Percentiles rank a stretch among this genome's conserved stretches.
phyloP scores from a whole-genome alignment of 2,329 filamentous ascomycete genomes.

The Xylariales sp. region DNA sequence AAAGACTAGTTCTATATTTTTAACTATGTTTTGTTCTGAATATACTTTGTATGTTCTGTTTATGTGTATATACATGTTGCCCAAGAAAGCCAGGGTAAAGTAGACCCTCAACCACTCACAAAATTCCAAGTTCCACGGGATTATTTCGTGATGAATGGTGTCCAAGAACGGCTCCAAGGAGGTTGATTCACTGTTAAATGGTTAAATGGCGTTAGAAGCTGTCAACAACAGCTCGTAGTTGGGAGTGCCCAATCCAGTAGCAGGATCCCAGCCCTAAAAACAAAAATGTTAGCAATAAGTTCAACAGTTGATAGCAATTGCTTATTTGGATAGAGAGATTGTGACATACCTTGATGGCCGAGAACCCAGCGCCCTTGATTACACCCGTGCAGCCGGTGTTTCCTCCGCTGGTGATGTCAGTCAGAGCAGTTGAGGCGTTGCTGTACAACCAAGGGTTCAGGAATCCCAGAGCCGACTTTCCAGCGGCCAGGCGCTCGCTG shows the following conservation, averaged over 20 bases:
- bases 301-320: neutral
- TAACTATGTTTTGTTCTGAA: too few species aligned
- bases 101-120: too few species aligned
- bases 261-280: slow-evolving; percentile 38
- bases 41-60: too few species aligned
- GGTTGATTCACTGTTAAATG: too few species aligned
- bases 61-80: too few species aligned
- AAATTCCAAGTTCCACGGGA: too few species aligned
- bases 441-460: slow-evolving; percentile 58
- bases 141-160: too few species aligned
- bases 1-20: too few species aligned
- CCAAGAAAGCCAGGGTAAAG: too few species aligned
- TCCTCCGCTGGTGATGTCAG: slow-evolving; percentile 36
- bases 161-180: too few species aligned
- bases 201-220: slow-evolving; percentile 4
- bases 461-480: slow-evolving; percentile 51
- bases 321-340: neutral
- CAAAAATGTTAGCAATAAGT: neutral
- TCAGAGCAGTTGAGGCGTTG: slow-evolving; percentile 30
- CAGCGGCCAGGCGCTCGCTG: slow-evolving; percentile 52
- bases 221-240: slow-evolving; percentile 31
- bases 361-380: slow-evolving; percentile 21
- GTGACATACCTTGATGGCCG: slow-evolving; percentile 25
- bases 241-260: slow-evolving; percentile 41
- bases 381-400: slow-evolving; percentile 33